Base-by-base conservation (phyloP, 2,329 filamentous ascomycete genomes). In the Phyllosticta paracitricarpa region DNA sequence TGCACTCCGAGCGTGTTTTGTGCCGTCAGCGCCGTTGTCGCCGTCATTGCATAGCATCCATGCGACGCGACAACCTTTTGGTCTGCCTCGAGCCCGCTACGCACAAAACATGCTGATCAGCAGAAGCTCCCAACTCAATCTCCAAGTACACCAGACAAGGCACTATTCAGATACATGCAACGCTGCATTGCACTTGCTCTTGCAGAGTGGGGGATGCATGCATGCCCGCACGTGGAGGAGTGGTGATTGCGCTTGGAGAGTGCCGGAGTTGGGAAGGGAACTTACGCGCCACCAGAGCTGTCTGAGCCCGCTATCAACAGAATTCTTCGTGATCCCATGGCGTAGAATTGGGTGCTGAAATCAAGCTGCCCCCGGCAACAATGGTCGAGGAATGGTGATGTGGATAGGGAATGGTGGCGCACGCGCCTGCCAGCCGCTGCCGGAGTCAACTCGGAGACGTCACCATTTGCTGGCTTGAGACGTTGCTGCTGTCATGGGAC, bases 21-120 rank as follows among this genome's bases (percentile, higher is more conserved):
- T 17, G 91, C 92, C n/a, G 94, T 99, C 70, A 99, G 78, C 22
- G 93, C 93, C 14, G 93, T 95, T 9, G 93, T 97, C 24, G 92
- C 91, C 57, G 93, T 97, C 86, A 97, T 95, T 63, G 91, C 91
- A 80, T 97, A 97, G 77, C 89, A 94, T 63, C 88, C 87, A 82
- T 97, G 91, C 19, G 89, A 90, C 54, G 91, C 89, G 63, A 96
- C 88, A 64, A 96, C 91, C 73, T 96, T 96, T 71, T 97, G 92
- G 72, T 97, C 93, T 51, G 93, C 94, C 75, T 99, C 93, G 35
- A 99, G 84, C 58, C 93, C 94, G 61, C 92, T 96, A 69, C 58
- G 30, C 7, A 52, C 30, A 35, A 30, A 62, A 24, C 19, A 58
- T 54, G 4, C 4, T 55, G 12, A 28, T 63, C 30, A 58, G 61